phyloP scores from a whole-genome alignment of 305 asterid species.

The Fraxinus sp. region DNA sequence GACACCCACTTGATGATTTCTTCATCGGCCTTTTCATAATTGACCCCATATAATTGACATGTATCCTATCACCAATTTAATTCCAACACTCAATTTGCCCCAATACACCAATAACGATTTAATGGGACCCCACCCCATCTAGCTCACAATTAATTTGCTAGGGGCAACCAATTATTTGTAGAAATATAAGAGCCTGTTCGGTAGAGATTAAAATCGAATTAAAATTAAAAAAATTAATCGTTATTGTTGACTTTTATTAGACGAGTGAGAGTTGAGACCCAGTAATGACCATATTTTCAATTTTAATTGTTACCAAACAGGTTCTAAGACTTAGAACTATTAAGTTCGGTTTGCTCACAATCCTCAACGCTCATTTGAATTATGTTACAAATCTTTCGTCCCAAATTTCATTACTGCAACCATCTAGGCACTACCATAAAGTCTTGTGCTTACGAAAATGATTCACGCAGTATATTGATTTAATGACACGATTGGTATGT shows the following conservation, averaged over 20 bases:
- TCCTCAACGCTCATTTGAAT: not conserved
- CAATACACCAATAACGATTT: not conserved
- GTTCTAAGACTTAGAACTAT: not conserved
- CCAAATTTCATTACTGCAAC: not conserved
- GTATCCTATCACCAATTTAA: not conserved
- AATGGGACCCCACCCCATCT: not conserved
- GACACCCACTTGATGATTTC: constrained; percentile 2
- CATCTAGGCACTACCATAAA: not conserved
- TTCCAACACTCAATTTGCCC: not conserved
- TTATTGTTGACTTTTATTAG: too few relatives aligned
- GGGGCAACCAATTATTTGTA: not conserved
- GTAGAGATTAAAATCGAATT: too few relatives aligned
- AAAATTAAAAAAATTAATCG: too few relatives aligned
- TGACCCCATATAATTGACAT: constrained; percentile 7
- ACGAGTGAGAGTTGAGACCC: too few relatives aligned
- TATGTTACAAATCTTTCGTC: not conserved
- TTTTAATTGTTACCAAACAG: too few relatives aligned
- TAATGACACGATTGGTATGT: too few relatives aligned
- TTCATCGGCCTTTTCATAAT: not conserved
- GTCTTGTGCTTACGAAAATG: not conserved
- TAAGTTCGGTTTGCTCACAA: not conserved
- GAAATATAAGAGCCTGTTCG: not conserved
- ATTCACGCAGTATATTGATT: too few relatives aligned
- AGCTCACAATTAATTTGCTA: not conserved
- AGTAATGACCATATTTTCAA: too few relatives aligned